Conservation (phyloP, 495 filamentous ascomycete species). For the Tuber magnatum region DNA sequence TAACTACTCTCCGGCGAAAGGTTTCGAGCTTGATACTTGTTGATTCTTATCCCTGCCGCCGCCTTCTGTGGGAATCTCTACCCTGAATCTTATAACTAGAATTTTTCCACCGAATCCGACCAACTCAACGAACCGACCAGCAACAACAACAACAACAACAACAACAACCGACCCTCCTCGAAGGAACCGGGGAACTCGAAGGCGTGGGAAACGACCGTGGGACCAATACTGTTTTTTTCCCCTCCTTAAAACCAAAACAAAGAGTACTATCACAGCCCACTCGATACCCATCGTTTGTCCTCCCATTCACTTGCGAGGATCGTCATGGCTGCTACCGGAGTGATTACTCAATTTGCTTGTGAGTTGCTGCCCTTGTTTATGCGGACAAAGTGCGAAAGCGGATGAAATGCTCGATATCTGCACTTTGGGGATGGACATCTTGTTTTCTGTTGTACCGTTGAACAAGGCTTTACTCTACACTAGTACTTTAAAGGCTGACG, state of each 20-base stretch:
- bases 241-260: constrained; percentile 19
- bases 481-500: constrained; percentile 15
- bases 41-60: constrained; percentile 12
- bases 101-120: constrained; percentile 18
- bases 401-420: neutral
- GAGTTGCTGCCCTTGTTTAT: constrained; percentile 17
- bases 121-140: constrained; percentile 17
- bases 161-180: constrained; percentile 12
- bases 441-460: neutral
- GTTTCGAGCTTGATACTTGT: constrained; percentile 27
- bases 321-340: constrained; percentile 34
- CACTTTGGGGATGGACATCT: constrained; percentile 12
- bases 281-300: constrained; percentile 23
- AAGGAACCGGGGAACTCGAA: constrained; percentile 16
- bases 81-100: constrained; percentile 7
- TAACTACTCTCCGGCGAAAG: constrained; percentile 34
- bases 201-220: neutral
- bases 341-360: constrained; percentile 41
- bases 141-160: constrained; percentile 14
- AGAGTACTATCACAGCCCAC: constrained; percentile 20
- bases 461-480: neutral
- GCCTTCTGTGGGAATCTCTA: constrained; percentile 7
- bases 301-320: constrained; percentile 42
- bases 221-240: neutral
- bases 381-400: neutral